Evolutionary conservation across 2,329 filamentous ascomycete genomes (phyloP).

Genomic region (Curvularia verruculosa): DNA sequence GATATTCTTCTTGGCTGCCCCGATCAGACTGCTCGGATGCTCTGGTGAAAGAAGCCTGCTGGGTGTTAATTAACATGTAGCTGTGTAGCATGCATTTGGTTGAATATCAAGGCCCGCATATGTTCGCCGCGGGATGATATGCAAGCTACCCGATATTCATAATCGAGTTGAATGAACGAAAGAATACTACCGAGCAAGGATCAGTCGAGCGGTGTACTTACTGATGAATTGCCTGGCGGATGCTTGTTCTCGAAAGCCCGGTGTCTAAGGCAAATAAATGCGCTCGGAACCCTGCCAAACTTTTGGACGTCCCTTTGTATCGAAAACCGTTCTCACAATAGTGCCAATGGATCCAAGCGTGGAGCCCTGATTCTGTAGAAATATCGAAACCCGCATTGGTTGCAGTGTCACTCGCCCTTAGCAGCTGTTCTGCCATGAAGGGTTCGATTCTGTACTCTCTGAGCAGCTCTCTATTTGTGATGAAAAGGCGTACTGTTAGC

Average conservation of each 20-base stretch:
- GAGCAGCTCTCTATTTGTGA: not conserved
- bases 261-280: conserved; percentile 1
- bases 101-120: not conserved
- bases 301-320: not conserved
- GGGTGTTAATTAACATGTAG: not conserved
- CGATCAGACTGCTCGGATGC: not conserved
- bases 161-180: not conserved
- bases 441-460: not conserved
- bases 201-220: not conserved
- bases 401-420: conserved; percentile 1
- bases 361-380: conserved; percentile 1
- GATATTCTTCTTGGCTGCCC: not conserved
- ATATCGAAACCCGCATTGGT: not conserved
- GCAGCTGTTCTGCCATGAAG: conserved; percentile 2
- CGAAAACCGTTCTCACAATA: not conserved
- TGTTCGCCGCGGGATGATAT: not conserved
- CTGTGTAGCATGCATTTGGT: not conserved
- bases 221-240: conserved; percentile 1
- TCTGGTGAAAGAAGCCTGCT: conserved; percentile 2
- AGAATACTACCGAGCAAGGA: conserved; percentile 1
- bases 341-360: conserved; percentile 3
- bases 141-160: not conserved
- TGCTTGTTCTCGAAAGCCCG: not conserved
- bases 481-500: not conserved
- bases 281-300: not conserved